phyloP scores from a whole-genome alignment of 257 asterid species.

The Primulina tabacum region DNA sequence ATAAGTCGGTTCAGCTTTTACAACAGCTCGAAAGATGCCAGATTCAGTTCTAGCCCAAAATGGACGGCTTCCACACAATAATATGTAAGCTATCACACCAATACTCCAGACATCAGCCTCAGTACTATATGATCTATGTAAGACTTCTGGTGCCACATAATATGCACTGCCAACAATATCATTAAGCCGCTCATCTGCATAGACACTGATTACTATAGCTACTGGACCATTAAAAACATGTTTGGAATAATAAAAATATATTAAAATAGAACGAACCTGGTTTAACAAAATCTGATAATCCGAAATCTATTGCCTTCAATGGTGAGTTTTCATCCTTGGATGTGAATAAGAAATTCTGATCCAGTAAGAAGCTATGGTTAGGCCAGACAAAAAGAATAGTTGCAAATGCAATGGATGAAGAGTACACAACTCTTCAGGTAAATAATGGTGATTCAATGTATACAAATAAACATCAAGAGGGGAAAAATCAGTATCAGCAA shows the following conservation, averaged over 20 bases:
- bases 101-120: conserved; percentile 71
- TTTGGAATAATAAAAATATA: not conserved
- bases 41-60: conserved; percentile 69
- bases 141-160: conserved; percentile 64
- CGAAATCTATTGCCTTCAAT: conserved; percentile 32
- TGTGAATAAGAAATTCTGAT: conserved; percentile 33
- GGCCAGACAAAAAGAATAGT: conserved; percentile 10
- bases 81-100: conserved; percentile 60
- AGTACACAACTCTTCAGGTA: not conserved
- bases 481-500: not conserved
- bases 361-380: conserved; percentile 33
- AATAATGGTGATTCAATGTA: not conserved
- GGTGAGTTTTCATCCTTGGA: conserved; percentile 27
- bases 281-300: conserved; percentile 31
- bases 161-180: conserved; percentile 69
- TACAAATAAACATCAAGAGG: not conserved
- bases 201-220: not conserved
- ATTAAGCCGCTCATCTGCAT: conserved; percentile 58
- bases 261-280: conserved; percentile 26
- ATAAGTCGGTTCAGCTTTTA: conserved; percentile 56
- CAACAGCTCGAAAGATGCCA: conserved; percentile 57
- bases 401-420: not conserved
- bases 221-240: not conserved
- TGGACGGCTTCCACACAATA: conserved; percentile 62
- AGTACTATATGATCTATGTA: conserved; percentile 57